Evolutionary conservation across 176 grass and related monocot species (phyloP), one percentile per base, ranked within the genome.

Genomic region (barley (Hordeum vulgare)): DNA sequence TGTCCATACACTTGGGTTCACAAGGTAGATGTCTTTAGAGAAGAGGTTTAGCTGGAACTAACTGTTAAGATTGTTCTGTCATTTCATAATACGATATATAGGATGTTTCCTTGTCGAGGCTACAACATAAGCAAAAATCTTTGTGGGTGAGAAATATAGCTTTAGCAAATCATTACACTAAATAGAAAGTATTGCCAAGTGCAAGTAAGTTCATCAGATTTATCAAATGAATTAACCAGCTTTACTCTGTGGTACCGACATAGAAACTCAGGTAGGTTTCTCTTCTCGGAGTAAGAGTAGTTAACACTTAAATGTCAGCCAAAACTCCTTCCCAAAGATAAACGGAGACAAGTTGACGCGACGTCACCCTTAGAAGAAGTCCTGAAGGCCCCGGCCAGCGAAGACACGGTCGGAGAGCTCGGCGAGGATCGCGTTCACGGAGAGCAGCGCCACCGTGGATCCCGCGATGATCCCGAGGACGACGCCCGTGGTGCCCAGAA

Each of bases 391-490:
- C 59, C 81, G 85, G 64, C 91, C 93, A 61, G 87, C 87, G 73
- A 96, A 99, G 72, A 99, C 77, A 47, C 65, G 61, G 61, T 98
- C 93, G 11, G 96, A 98, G 61, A 98, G 59, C 89, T 98, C 93
- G 24, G 93, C 89, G 6, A 98, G 91, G 49, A 96, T 26, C 8
- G 80, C 93, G 85, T 98, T 98, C 11, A 98, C 93, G 14, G 96
- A 91, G 58, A 98, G 88, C 41, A 98, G 86, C 25, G 93, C 96
- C 41, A 81, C 91, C 31, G 89, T 92, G 72, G 93, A 95, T 0
- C 91, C 96, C 9, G 87, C 91, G 69, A 98, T 98, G 74, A 98
- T 86, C 31, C 91, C 96, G 74, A 98, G 85, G 71, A 96, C 96
- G 14, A 98, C 87, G 37, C 93, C 93, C n/a, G 93, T 95, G 69